Base-by-base conservation (phyloP, 805 yeast genomes). In the Wickerhamomyces alni region DNA sequence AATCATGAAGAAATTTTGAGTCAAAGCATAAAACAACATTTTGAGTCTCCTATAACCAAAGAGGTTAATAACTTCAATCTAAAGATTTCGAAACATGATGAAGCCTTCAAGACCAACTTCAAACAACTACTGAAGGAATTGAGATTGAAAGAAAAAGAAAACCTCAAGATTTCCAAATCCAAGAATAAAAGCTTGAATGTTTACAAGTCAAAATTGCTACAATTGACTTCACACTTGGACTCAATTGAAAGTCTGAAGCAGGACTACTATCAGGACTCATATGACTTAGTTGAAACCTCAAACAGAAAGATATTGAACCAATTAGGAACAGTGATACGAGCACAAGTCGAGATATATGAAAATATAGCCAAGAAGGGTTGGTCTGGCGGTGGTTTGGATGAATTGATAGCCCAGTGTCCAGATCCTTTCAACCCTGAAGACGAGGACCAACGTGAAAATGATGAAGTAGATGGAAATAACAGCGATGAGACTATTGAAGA, bases 321-420 rank as follows among this genome's bases (percentile, higher is more conserved):
- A 38, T 70, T 86, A 2, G 82, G 87, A 1, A 70, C 82, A 1
- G 66, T 83, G 5, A 80, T 86, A 2, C 65, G 87, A 36, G 89
- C 93, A 2, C 91, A 87, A 55, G 77, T 87, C 15, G 93, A 86
- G 51, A 77, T 87, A 16, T 78, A 76, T 50, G 95, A 85, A 52
- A 81, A 83, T 21, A 77, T 87, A 17, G 94, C 95, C 0, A 69
- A 77, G 41, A 87, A 87, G 54, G 93, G 94, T 5, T 81, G 88
- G 86, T 72, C 82, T 4, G 95, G 94, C 12, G 93, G 91, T 21
- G 95, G 95, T 0, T 62, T 87, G 26, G 95, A 87, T 53, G 80
- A 74, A 19, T 62, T 84, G 38, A 63, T 84, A 18, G 66, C 76
- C 2, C 66, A 72, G 26, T 77, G 85, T 29, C 82, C 83, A 1